These are phyloP conservation scores for Mycosphaerella arachidis DNA, from an alignment of 2,329 filamentous ascomycete genomes.

Conservation along the genomic window DNA sequence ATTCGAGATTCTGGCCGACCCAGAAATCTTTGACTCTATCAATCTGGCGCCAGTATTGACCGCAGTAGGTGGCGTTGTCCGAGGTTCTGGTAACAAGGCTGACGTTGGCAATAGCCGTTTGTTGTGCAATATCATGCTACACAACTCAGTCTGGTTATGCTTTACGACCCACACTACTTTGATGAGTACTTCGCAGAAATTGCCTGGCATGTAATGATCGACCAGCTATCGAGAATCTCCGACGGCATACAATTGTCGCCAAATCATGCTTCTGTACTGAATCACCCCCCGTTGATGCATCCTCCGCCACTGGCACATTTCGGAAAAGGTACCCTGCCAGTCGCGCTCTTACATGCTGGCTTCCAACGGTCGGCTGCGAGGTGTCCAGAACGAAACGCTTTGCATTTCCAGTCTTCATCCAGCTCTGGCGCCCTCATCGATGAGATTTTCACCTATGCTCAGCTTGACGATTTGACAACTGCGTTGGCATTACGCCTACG, in stretches of 20 bases:
- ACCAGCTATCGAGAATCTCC: slow-evolving; percentile 2
- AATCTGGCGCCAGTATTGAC: neutral
- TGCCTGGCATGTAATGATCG: slow-evolving; percentile 3
- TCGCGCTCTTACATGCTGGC: slow-evolving; percentile 9
- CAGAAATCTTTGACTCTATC: slow-evolving; percentile 6
- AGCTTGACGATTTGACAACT: slow-evolving; percentile 11
- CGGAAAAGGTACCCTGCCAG: neutral
- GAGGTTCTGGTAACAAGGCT: neutral
- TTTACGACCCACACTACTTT: slow-evolving; percentile 5
- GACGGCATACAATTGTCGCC: neutral
- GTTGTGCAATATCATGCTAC: slow-evolving; percentile 14
- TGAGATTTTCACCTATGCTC: slow-evolving; percentile 10
- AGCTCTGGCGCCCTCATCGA: neutral
- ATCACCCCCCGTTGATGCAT: slow-evolving; percentile 9
- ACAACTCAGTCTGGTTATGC: slow-evolving; percentile 3
- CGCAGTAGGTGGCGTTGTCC: slow-evolving; percentile 1
- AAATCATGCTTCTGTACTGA: slow-evolving; percentile 6
- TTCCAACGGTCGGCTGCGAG: slow-evolving; percentile 7
- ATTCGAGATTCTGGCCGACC: slow-evolving; percentile 12
- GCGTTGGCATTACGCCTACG: slow-evolving; percentile 6
- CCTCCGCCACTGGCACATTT: slow-evolving; percentile 1
- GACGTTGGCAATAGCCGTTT: slow-evolving; percentile 5
- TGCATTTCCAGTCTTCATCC: slow-evolving; percentile 6
- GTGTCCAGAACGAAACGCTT: slow-evolving; percentile 3
- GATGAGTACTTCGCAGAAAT: slow-evolving; percentile 7